Evolutionary conservation across 2,329 filamentous ascomycete genomes (phyloP).

Genomic region (Aspergillus persii): DNA sequence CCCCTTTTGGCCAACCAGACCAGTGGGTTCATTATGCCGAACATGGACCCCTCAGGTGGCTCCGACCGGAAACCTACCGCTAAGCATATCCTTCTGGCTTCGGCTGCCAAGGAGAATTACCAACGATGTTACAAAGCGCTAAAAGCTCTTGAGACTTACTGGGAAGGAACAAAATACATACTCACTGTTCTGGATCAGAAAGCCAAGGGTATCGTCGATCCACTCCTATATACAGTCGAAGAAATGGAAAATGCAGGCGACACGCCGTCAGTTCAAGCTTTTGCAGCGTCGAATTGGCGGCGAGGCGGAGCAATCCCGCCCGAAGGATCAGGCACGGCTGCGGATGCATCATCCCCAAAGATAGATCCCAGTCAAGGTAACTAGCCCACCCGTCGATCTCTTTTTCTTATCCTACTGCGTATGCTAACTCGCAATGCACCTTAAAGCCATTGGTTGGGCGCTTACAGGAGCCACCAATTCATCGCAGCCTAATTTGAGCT

Average conservation of each 20-base stretch:
- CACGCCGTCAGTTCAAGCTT: slow-evolving; percentile 50
- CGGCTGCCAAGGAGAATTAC: slow-evolving; percentile 82
- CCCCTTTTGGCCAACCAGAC: slow-evolving; percentile 31
- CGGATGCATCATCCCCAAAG: slow-evolving; percentile 43
- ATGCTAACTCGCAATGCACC: slow-evolving; percentile 41
- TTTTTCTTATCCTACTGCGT: neutral
- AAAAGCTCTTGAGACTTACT: slow-evolving; percentile 77
- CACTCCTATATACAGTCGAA: slow-evolving; percentile 62
- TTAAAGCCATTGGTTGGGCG: slow-evolving; percentile 74
- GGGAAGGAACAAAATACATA: slow-evolving; percentile 85
- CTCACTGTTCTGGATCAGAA: slow-evolving; percentile 83
- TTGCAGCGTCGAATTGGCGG: slow-evolving; percentile 53
- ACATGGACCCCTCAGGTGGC: slow-evolving; percentile 27
- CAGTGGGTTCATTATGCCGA: slow-evolving; percentile 36
- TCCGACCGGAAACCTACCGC: slow-evolving; percentile 36
- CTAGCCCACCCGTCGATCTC: slow-evolving; percentile 7
- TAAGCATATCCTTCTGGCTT: slow-evolving; percentile 74
- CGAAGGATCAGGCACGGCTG: slow-evolving; percentile 18
- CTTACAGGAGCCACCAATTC: slow-evolving; percentile 86
- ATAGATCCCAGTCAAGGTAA: slow-evolving; percentile 53
- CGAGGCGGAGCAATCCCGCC: slow-evolving; percentile 27
- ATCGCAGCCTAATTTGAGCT: slow-evolving; percentile 75
- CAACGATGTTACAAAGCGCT: slow-evolving; percentile 82
- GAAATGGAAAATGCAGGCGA: slow-evolving; percentile 73
- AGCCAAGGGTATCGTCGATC: slow-evolving; percentile 81